These are phyloP conservation scores for Sicyos baderoa DNA, from an alignment of 306 rosid genomes.

Conservation along the genomic window DNA sequence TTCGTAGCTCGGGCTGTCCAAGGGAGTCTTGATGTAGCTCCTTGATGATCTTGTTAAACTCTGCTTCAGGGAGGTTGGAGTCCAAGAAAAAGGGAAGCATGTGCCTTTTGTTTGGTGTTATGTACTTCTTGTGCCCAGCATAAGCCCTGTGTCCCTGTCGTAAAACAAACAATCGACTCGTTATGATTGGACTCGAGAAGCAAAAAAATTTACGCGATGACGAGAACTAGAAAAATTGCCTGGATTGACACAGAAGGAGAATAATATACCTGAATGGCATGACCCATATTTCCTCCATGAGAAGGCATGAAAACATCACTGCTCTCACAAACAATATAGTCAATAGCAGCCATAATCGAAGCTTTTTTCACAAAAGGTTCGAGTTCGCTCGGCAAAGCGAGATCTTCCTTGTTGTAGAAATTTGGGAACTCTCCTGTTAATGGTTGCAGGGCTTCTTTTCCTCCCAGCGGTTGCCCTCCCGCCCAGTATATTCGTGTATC, in stretches of 20 bases:
- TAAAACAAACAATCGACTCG: background rate
- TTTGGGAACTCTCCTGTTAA: slow-evolving; percentile 49
- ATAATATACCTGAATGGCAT: slow-evolving; percentile 69
- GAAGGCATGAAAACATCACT: slow-evolving; percentile 98
- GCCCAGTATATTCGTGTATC: slow-evolving; percentile 84
- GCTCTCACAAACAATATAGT: slow-evolving; percentile 72
- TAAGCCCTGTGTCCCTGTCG: slow-evolving; percentile 80
- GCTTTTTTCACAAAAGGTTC: slow-evolving; percentile 64
- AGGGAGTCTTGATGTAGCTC: slow-evolving; percentile 66
- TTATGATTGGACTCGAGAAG: background rate
- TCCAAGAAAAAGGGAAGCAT: slow-evolving; percentile 70
- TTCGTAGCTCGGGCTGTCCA: slow-evolving; percentile 77
- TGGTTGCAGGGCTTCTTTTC: slow-evolving; percentile 76
- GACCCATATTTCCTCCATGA: slow-evolving; percentile 99
- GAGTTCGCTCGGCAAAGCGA: slow-evolving; percentile 67
- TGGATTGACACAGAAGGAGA: background rate
- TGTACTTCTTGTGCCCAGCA: slow-evolving; percentile 82
- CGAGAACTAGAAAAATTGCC: too few species aligned
- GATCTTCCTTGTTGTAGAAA: slow-evolving; percentile 74
- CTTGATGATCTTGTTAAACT: slow-evolving; percentile 54
- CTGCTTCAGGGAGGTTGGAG: slow-evolving; percentile 56
- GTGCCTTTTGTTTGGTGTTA: slow-evolving; percentile 93
- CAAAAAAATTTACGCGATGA: background rate
- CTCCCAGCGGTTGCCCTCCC: slow-evolving; percentile 88
- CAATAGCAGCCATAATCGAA: slow-evolving; percentile 91